Evolutionary conservation across 768 basidiomycete genomes (phyloP).

Genomic region (Hebeloma cylindrosporum): DNA sequence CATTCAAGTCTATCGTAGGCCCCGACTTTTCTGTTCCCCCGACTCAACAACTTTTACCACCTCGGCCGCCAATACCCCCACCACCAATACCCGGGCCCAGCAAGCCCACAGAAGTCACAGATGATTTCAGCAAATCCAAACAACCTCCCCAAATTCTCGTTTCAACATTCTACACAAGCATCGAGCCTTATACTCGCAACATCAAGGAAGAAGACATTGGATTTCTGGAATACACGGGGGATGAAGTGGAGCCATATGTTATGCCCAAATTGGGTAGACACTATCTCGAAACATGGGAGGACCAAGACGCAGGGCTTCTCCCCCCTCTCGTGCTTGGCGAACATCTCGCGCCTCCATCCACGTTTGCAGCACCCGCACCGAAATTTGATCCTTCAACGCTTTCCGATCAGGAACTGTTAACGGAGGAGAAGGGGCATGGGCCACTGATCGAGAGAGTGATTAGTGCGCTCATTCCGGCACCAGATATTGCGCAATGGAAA

Average conservation of each 20-base stretch:
- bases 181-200: slow-evolving; percentile 87
- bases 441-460: slow-evolving; percentile 84
- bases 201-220: slow-evolving; percentile 96
- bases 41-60: slow-evolving; percentile 48
- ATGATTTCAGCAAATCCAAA: slow-evolving; percentile 88
- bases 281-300: slow-evolving; percentile 92
- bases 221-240: slow-evolving; percentile 86
- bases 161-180: slow-evolving; percentile 80
- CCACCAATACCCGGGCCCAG: slow-evolving; percentile 79
- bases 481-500: slow-evolving; percentile 64
- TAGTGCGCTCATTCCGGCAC: slow-evolving; percentile 69
- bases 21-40: slow-evolving; percentile 66
- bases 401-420: slow-evolving; percentile 63
- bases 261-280: slow-evolving; percentile 86
- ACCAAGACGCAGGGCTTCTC: slow-evolving; percentile 67
- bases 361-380: slow-evolving; percentile 52
- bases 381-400: slow-evolving; percentile 87
- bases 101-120: slow-evolving; percentile 76
- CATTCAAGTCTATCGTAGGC: slow-evolving; percentile 30
- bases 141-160: slow-evolving; percentile 68
- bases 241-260: slow-evolving; percentile 84
- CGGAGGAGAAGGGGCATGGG: slow-evolving; percentile 82
- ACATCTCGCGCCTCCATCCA: slow-evolving; percentile 36
- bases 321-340: slow-evolving; percentile 29
- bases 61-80: slow-evolving; percentile 61